Evolutionary conservation across 306 rosid species (phyloP).

Genomic region (Cucumis cinereus): DNA sequence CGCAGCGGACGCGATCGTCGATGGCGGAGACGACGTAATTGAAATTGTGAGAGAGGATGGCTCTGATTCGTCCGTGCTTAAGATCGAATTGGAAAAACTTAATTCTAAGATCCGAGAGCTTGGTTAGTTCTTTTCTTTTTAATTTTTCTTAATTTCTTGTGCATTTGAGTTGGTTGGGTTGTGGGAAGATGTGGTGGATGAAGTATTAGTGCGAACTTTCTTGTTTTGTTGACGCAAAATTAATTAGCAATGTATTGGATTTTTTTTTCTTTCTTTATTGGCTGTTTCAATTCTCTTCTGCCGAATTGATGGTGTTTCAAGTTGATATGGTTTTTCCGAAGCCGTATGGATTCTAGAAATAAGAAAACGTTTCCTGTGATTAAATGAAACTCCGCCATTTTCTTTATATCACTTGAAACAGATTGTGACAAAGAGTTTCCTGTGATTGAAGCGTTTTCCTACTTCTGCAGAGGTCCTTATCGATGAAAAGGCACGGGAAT

Average conservation of each 20-base stretch:
- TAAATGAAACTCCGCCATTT: neutral
- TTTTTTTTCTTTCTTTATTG: neutral
- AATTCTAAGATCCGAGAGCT: conserved; percentile 71
- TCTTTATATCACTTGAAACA: neutral
- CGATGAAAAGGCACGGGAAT: conserved; percentile 34
- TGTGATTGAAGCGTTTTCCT: neutral
- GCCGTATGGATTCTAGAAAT: neutral
- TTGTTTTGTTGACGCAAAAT: neutral
- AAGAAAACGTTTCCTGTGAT: neutral
- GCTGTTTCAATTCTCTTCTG: neutral
- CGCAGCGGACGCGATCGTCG: conserved; percentile 36
- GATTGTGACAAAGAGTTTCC: neutral
- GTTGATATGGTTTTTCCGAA: neutral
- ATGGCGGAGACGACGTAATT: conserved; percentile 10
- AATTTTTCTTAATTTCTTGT: neutral
- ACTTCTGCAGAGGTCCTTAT: conserved; percentile 39
- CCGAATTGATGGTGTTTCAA: neutral
- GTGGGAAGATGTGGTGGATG: neutral
- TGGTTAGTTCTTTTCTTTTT: conserved; percentile 30
- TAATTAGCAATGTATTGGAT: neutral
- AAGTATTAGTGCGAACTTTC: neutral
- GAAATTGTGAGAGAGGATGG: conserved; percentile 16
- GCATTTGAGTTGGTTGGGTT: conserved; percentile 2
- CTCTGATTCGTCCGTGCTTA: conserved; percentile 35
- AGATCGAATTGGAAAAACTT: conserved; percentile 69